phyloP scores from a whole-genome alignment of 768 basidiomycete species.

The Tubosaeta brunneosetosa region DNA sequence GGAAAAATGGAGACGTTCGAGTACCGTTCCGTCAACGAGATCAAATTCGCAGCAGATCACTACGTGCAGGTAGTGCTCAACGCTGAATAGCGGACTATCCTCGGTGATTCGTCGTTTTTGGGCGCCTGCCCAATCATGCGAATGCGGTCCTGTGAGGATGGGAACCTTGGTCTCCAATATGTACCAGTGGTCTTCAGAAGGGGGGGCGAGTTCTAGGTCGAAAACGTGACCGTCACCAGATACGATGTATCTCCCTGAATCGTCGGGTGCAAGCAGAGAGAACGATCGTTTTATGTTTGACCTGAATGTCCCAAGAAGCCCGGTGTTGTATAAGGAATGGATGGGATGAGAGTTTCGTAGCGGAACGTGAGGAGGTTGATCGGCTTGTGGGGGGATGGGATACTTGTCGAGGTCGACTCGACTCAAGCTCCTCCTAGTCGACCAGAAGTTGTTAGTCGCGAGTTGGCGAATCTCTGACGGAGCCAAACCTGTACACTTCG shows the following conservation, averaged over 20 bases:
- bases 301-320: conserved; percentile 31
- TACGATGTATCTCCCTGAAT: conserved; percentile 46
- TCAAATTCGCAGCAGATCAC: conserved; percentile 56
- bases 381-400: conserved; percentile 50
- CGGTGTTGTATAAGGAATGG: conserved; percentile 42
- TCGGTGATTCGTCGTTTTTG: conserved; percentile 40
- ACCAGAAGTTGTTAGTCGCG: conserved; percentile 7
- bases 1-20: conserved; percentile 31
- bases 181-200: conserved; percentile 25
- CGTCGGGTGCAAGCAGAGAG: conserved; percentile 45
- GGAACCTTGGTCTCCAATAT: conserved; percentile 19
- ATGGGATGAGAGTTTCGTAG: conserved; percentile 53
- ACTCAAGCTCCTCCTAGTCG: conserved; percentile 39
- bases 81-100: conserved; percentile 51
- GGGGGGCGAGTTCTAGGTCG: conserved; percentile 20
- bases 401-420: conserved; percentile 40
- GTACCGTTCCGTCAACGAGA: conserved; percentile 28
- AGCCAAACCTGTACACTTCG: conserved; percentile 61
- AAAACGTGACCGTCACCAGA: conserved; percentile 50
- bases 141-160: conserved; percentile 10
- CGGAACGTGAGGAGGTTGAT: conserved; percentile 63
- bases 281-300: conserved; percentile 34
- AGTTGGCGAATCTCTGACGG: background rate
- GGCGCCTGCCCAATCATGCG: conserved; percentile 28
- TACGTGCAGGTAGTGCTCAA: conserved; percentile 51